phyloP scores from a whole-genome alignment of 2,329 filamentous ascomycete species.

The Mycosphaerella sp. region DNA sequence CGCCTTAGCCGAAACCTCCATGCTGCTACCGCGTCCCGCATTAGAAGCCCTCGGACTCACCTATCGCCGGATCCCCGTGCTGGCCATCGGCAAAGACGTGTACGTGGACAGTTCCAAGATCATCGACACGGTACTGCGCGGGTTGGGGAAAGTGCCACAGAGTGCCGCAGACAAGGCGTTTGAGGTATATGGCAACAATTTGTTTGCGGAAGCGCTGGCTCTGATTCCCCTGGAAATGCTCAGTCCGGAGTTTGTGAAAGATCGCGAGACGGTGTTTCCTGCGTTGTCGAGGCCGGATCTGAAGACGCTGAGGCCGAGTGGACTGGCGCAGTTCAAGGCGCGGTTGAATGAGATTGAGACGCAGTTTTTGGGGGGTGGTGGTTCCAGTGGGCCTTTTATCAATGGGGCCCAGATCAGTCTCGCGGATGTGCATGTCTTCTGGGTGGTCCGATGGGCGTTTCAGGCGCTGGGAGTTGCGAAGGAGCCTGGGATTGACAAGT shows the following conservation, averaged over 20 bases:
- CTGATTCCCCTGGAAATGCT: constrained; percentile 23
- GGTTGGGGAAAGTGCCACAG: constrained; percentile 16
- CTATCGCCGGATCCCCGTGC: constrained; percentile 31
- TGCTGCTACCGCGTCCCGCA: constrained; percentile 28
- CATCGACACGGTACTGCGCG: constrained; percentile 19
- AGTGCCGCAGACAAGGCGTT: constrained; percentile 29
- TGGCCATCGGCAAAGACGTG: constrained; percentile 31
- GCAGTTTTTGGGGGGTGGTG: constrained; percentile 15
- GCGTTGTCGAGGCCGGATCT: constrained; percentile 23
- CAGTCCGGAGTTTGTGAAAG: constrained; percentile 25
- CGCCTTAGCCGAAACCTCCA: constrained; percentile 26
- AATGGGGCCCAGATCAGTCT: constrained; percentile 21
- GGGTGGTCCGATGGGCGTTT: constrained; percentile 25
- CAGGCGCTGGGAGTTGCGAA: constrained; percentile 19
- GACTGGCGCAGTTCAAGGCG: constrained; percentile 21
- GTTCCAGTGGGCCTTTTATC: constrained; percentile 22
- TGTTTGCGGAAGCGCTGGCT: constrained; percentile 23
- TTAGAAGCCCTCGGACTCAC: constrained; percentile 30
- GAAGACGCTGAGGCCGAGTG: constrained; percentile 21
- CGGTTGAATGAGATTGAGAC: constrained; percentile 24
- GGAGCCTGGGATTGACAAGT: constrained; percentile 23
- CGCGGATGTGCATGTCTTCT: constrained; percentile 28
- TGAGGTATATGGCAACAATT: constrained; percentile 25
- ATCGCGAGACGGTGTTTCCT: constrained; percentile 28
- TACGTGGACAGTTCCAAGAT: constrained; percentile 29